Evolutionary conservation across 768 basidiomycete species (phyloP), one percentile per base, ranked within the genome.

Genomic region (Psilocybe subaeruginosa): DNA sequence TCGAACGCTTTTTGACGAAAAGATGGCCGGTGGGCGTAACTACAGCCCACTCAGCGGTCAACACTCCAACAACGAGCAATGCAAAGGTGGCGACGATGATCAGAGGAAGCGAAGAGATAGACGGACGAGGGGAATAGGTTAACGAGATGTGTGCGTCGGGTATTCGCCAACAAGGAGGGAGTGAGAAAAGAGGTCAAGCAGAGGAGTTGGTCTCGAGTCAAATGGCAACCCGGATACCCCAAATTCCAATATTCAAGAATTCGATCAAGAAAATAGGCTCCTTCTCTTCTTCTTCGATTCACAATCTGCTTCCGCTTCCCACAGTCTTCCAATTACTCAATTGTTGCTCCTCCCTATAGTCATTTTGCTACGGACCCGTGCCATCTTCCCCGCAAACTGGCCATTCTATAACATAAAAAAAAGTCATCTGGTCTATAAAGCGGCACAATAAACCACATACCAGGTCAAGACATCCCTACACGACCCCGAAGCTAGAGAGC

Each of bases 271-370:
- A 60, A 58, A 35, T 55, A 37, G 46, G 27, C 54, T 50, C 37
- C 49, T 47, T 65, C 64, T 59, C 41, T 33, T 65, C 23, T 23
- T 23, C 64, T 56, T 58, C 51, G 53, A 53, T 53, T 59, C 19
- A 31, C 37, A 39, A 29, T 59, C 48, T 41, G 48, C 60, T 59
- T 65, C 64, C 64, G 64, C 60, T 47, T 56, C 50, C 45, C 35
- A 56, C 58, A 41, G 47, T 16, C 60, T 56, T 62, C 64, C 64
- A 59, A 65, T 65, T 65, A 65, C 56, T 65, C 60, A 62, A 59
- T 58, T 60, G 43, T 39, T 30, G 11, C 50, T 30, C 58, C 49
- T 12, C 35, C 19, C 16, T 48, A 54, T 49, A 11, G 37, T 16
- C 30, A 48, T 9, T 57, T 46, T 6, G 56, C 11, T 14, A 6